A percentile compares a stretch with the other conserved stretches of the same genome.
Evolutionary conservation across 2,329 filamentous ascomycete genomes (phyloP).

Genomic region (Phaeosphaeriaceae sp.): DNA sequence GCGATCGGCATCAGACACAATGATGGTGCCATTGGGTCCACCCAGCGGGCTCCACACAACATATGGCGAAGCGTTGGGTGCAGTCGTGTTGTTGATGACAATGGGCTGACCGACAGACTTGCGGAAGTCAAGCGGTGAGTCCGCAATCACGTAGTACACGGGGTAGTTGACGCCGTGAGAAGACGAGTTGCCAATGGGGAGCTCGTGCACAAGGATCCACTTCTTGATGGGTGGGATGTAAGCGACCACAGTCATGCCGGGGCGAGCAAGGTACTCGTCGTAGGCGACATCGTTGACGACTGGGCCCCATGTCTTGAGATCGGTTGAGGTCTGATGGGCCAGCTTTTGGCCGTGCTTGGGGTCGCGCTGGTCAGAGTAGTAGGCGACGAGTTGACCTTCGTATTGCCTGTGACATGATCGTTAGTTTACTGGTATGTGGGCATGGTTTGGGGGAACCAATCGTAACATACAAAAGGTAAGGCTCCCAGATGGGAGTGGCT

Average conservation of each 20-base stretch:
- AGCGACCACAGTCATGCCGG: constrained; percentile 31
- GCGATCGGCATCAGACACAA: constrained; percentile 25
- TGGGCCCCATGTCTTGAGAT: constrained; percentile 30
- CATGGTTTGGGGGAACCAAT: no score
- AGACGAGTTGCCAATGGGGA: constrained; percentile 20
- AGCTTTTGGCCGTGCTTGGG: constrained; percentile 33
- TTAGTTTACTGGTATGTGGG: no score
- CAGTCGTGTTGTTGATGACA: constrained; percentile 23
- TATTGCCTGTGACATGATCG: constrained; percentile 15
- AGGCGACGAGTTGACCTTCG: constrained; percentile 23
- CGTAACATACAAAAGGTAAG: constrained; percentile 25
- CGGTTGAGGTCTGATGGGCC: constrained; percentile 24
- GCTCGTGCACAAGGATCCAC: constrained; percentile 32
- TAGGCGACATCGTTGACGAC: constrained; percentile 30
- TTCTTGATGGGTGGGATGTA: constrained; percentile 27
- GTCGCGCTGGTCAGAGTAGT: constrained; percentile 37
- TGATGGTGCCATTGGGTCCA: constrained; percentile 28
- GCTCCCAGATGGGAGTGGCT: constrained; percentile 33
- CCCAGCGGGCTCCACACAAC: constrained; percentile 31
- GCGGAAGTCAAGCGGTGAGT: constrained; percentile 24
- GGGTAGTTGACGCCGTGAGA: constrained; percentile 26
- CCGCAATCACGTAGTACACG: constrained; percentile 30
- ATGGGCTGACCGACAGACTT: constrained; percentile 19
- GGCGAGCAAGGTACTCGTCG: constrained; percentile 22
- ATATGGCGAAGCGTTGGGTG: constrained; percentile 25